Base-by-base conservation (phyloP, 768 basidiomycete genomes). In the Collybia nuda region DNA sequence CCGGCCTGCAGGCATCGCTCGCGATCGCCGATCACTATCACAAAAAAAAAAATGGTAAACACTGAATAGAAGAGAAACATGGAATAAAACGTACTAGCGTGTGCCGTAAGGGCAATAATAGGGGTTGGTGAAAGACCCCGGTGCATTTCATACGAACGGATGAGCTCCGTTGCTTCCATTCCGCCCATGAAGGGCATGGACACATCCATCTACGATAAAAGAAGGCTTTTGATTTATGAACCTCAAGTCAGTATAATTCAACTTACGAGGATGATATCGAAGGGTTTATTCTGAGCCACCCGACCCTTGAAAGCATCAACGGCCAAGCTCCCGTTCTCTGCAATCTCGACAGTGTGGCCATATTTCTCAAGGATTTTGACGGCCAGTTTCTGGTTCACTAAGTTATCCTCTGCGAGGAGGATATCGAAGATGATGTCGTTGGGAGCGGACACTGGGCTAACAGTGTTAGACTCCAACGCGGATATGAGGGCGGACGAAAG, bases 161-260 rank as follows among this genome's bases (percentile, higher is more conserved):
- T 97, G 50, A 92, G 75, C 56, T 93, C 88, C 0, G 97, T 99
- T 1, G 96, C 93, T 68, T 99, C 95, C 86, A 96, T 93, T 56
- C 96, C 95, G 44, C 95, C 94, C 93, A 98, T 98, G 69, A 95
- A 88, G 5, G 94, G 93, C 93, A 96, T 95, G 9, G 94, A 97
- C 12, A 97, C 88, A 61, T 98, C 95, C 96, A 98, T 98, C 90
- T 96, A 53, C 14, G 45, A 44, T 11, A 40, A 2, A 22, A 51
- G 44, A 55, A 54, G 14, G 56, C 15, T 11, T 6, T n/a, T 21
- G 22, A 51, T 12, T 7, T 14, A 24, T 8, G 36, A 21, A 39
- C 29, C 40, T 3, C 40, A 21, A 26, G 14, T 19, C 24, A n/a
- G 44, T 9, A 24, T 32, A 44, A 28, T 2, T 35, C 3, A 23